Conservation (phyloP, 306 rosid genomes). For the Quercus mongolica region DNA sequence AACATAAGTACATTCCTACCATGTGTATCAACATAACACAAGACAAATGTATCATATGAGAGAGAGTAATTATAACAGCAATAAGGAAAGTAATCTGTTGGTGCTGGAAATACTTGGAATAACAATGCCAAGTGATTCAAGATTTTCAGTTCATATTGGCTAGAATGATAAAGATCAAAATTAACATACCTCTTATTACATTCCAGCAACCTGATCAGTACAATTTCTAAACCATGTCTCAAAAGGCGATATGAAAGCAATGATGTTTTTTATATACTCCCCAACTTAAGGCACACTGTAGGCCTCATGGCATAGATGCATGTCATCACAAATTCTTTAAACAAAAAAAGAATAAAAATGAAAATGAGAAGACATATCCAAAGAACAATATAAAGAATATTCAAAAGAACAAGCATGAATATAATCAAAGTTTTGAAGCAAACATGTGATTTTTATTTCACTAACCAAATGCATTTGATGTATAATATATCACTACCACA, state of each 20-base stretch:
- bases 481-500: background rate
- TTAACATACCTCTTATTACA: constrained; percentile 18
- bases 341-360: background rate
- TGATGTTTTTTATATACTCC: constrained; percentile 7
- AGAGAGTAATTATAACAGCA: background rate
- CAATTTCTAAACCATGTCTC: constrained; percentile 10
- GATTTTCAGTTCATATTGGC: background rate
- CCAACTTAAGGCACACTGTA: background rate
- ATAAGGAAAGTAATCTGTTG: background rate
- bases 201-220: constrained; percentile 14
- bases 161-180: background rate
- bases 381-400: background rate
- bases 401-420: background rate
- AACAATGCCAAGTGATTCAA: background rate
- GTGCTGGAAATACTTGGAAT: background rate
- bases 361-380: background rate
- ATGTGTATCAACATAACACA: too few relatives aligned
- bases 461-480: background rate
- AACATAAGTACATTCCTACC: too few relatives aligned
- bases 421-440: background rate
- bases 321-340: background rate
- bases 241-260: constrained; percentile 12
- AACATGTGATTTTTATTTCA: background rate
- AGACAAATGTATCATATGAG: too few relatives aligned
- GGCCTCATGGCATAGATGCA: constrained; percentile 1